Conservation (phyloP, 306 rosid genomes). For the Dicorynia guianensis region DNA sequence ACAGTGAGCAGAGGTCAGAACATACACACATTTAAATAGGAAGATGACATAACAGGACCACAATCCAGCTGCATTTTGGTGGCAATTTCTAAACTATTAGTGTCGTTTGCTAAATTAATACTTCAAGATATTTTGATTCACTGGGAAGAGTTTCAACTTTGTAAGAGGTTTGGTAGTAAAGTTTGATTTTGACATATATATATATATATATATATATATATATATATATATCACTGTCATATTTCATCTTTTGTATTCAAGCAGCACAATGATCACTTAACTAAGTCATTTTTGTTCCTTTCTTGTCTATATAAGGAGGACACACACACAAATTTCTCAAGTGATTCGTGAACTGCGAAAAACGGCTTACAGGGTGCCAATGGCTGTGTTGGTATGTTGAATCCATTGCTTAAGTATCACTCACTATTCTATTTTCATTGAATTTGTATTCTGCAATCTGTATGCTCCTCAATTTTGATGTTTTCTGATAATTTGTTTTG, state of each 20-base stretch:
- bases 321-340: constrained; percentile 94
- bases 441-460: neutral
- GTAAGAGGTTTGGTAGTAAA: neutral
- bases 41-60: neutral
- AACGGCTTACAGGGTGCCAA: constrained; percentile 86
- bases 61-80: constrained; percentile 6
- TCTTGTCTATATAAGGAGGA: constrained; percentile 71
- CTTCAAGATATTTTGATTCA: neutral
- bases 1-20: neutral
- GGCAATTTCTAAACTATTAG: neutral
- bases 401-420: constrained; percentile 27
- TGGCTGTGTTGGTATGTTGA: constrained; percentile 88
- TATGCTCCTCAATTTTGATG: neutral
- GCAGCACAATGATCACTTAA: constrained; percentile 15
- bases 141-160: constrained; percentile 7
- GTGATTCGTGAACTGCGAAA: constrained; percentile 82
- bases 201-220: neutral
- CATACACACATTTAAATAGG: neutral
- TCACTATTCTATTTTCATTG: neutral
- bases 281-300: neutral
- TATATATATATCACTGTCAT: neutral
- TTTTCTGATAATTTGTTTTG: constrained; percentile 7
- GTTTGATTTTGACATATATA: too few species aligned
- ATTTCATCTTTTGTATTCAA: constrained; percentile 4
- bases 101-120: neutral